A percentile compares a stretch with the other conserved stretches of the same genome.
These are phyloP conservation scores for Pterocarpus macrocarpus DNA, from an alignment of 306 rosid genomes.

Conservation along the genomic window DNA sequence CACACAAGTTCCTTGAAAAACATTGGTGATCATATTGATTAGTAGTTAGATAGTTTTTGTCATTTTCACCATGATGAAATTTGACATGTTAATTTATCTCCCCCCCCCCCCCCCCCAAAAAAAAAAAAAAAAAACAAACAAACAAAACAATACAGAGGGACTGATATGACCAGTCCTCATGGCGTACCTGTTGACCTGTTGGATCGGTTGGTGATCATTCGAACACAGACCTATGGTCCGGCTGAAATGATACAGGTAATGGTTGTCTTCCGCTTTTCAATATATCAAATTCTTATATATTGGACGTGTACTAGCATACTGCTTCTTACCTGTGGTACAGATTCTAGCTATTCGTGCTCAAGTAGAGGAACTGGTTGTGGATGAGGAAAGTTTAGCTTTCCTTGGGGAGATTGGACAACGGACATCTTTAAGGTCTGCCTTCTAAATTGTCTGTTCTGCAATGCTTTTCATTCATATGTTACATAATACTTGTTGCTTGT, in stretches of 20 bases:
- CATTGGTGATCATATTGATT: constrained; percentile 2
- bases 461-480: constrained; percentile 33
- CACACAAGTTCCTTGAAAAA: neutral
- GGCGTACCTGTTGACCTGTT: constrained; percentile 96
- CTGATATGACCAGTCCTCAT: constrained; percentile 97
- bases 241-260: constrained; percentile 95
- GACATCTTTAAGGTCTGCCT: constrained; percentile 79
- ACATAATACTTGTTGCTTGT: constrained; percentile 39
- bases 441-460: constrained; percentile 38
- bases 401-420: constrained; percentile 89
- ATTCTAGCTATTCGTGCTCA: constrained; percentile 93
- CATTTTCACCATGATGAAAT: constrained; percentile 28
- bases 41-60: constrained; percentile 24
- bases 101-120: neutral
- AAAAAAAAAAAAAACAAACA: too few relatives aligned
- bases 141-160: constrained; percentile 85
- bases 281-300: constrained; percentile 8
- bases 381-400: constrained; percentile 91
- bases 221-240: constrained; percentile 84
- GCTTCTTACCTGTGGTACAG: constrained; percentile 54
- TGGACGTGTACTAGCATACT: constrained; percentile 32
- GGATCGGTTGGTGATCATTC: constrained; percentile 89
- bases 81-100: constrained; percentile 34
- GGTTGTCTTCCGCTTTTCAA: constrained; percentile 4
- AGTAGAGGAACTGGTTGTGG: constrained; percentile 86